These are phyloP conservation scores for Hortaea sp. DNA, from an alignment of 2,329 filamentous ascomycete genomes.

Conservation along the genomic window DNA sequence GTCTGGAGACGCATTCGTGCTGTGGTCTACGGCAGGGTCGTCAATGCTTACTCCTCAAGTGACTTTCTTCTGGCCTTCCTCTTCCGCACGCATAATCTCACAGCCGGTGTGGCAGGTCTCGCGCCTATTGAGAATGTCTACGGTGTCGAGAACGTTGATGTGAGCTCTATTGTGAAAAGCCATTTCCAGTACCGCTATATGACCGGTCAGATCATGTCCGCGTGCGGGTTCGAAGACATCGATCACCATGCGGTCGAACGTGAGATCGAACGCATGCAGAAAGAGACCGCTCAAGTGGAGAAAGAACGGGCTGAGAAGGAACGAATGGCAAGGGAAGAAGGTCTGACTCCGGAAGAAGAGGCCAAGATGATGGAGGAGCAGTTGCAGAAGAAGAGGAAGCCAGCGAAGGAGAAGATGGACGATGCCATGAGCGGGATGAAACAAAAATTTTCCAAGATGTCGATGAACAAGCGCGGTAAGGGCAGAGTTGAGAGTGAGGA, in stretches of 20 bases:
- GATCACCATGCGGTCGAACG: neutral
- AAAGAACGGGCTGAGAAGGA: neutral
- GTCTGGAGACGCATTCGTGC: neutral
- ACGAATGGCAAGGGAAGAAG: neutral
- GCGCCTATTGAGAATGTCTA: neutral
- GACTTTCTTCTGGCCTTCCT: neutral
- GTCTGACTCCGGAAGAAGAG: neutral
- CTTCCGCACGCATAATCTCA: neutral
- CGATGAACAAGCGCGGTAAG: neutral
- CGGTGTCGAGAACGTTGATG: neutral
- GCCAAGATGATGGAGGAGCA: neutral
- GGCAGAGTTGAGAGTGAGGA: neutral
- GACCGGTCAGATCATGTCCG: neutral
- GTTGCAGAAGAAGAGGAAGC: neutral
- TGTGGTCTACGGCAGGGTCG: neutral
- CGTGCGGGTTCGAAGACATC: neutral
- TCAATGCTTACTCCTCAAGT: neutral
- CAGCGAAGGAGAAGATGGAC: neutral
- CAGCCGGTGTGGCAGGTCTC: neutral
- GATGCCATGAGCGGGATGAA: neutral
- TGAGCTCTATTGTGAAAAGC: neutral
- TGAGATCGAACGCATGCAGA: neutral
- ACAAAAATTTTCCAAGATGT: neutral
- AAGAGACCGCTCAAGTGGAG: neutral
- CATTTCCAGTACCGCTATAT: neutral